Evolutionary conservation across 495 filamentous ascomycete genomes (phyloP).

Genomic region (Penicillium longicatenatum): DNA sequence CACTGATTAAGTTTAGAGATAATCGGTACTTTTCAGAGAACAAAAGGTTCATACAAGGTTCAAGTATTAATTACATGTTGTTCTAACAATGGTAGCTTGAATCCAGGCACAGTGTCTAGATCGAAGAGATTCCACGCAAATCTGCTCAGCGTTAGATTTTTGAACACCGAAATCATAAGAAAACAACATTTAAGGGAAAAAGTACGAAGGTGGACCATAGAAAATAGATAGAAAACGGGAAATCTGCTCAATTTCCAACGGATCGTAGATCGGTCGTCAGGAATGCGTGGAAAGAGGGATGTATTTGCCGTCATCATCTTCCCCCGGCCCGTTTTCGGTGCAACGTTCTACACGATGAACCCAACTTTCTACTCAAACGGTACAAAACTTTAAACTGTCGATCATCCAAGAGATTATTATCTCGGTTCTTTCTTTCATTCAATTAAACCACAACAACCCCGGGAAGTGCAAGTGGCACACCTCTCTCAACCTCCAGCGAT

Average conservation of each 20-base stretch:
- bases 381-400: constrained; percentile 6
- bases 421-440: neutral
- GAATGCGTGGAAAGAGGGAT: constrained; percentile 9
- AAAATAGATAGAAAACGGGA: neutral
- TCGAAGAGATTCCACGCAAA: constrained; percentile 26
- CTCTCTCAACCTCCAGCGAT: neutral
- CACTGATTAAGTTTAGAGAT: too few species aligned
- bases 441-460: neutral
- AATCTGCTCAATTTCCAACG: constrained; percentile 39
- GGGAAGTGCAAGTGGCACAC: neutral
- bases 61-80: neutral
- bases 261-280: constrained; percentile 10
- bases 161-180: neutral
- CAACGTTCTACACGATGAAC: neutral
- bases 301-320: constrained; percentile 7
- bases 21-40: neutral
- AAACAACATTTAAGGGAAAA: neutral
- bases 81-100: neutral
- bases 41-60: neutral
- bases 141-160: constrained; percentile 24
- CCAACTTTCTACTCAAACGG: neutral
- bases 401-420: constrained; percentile 3
- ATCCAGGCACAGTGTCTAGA: neutral
- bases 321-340: constrained; percentile 18
- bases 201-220: neutral